Evolutionary conservation across 2,329 filamentous ascomycete species (phyloP).

Genomic region (Berkeleyomyces rouxiae): DNA sequence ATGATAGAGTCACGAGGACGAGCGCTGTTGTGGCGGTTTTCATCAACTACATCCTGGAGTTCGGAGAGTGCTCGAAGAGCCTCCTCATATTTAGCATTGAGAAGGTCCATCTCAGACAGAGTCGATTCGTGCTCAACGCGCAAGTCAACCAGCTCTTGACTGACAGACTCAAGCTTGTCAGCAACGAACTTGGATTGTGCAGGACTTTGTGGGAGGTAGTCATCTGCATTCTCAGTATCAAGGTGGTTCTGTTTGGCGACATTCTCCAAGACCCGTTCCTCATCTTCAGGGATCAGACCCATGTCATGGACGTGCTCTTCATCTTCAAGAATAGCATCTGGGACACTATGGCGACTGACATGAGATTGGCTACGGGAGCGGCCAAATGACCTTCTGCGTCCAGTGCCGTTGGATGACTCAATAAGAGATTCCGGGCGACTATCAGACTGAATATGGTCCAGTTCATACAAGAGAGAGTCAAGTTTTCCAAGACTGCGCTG

Average conservation of each 20-base stretch:
- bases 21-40: constrained; percentile 47
- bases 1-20: constrained; percentile 38
- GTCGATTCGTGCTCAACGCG: constrained; percentile 80
- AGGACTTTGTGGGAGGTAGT: constrained; percentile 45
- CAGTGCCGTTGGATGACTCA: constrained; percentile 6
- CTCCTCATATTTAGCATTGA: constrained; percentile 82
- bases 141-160: constrained; percentile 79
- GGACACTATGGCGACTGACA: constrained; percentile 29
- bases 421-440: constrained; percentile 19
- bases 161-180: constrained; percentile 83
- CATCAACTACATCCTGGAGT: constrained; percentile 71
- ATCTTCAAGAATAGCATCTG: constrained; percentile 39
- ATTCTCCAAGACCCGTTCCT: constrained; percentile 14
- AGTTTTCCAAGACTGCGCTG: constrained; percentile 90
- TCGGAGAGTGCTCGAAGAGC: constrained; percentile 67
- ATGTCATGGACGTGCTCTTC: constrained; percentile 27
- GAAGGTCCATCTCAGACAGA: constrained; percentile 60
- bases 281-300: constrained; percentile 15
- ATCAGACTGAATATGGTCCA: constrained; percentile 47
- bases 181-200: constrained; percentile 74
- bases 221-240: constrained; percentile 15
- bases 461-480: constrained; percentile 78
- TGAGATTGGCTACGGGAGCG: constrained; percentile 19
- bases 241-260: constrained; percentile 7
- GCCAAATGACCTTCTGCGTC: constrained; percentile 25